Evolutionary conservation across 2,329 filamentous ascomycete species (phyloP).

Genomic region (Corynespora cassiicola): DNA sequence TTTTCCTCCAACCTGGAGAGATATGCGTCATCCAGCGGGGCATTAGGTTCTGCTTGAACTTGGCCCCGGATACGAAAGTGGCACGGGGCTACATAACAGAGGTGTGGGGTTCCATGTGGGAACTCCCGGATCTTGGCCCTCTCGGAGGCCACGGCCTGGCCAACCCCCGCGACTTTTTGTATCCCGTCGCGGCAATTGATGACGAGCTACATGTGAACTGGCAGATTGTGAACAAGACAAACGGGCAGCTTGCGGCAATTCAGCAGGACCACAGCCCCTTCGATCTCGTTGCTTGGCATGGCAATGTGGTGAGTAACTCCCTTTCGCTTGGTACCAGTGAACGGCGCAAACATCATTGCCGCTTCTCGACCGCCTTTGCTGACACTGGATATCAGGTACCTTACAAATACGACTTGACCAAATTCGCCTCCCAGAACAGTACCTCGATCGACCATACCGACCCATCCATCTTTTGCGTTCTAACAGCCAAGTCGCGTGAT

Average conservation of each 20-base stretch:
- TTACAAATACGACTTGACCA: slow-evolving; percentile 64
- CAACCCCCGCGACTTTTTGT: slow-evolving; percentile 48
- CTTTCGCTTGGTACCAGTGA: too few species aligned
- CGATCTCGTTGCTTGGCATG: slow-evolving; percentile 51
- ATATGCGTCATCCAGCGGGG: slow-evolving; percentile 51
- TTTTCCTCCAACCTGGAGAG: slow-evolving; percentile 47
- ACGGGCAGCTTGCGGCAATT: slow-evolving; percentile 40
- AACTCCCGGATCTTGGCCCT: slow-evolving; percentile 47
- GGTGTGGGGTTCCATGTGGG: slow-evolving; percentile 49
- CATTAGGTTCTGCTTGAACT: slow-evolving; percentile 44
- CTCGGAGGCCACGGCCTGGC: slow-evolving; percentile 49
- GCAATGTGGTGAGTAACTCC: slow-evolving; percentile 48
- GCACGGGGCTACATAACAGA: slow-evolving; percentile 49
- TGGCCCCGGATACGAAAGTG: slow-evolving; percentile 38
- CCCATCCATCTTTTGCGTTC: slow-evolving; percentile 46
- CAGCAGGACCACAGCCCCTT: slow-evolving; percentile 50
- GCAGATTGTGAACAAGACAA: slow-evolving; percentile 45
- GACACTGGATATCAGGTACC: too few species aligned
- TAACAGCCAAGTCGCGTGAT: slow-evolving; percentile 46
- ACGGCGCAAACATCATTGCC: too few species aligned
- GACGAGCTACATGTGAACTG: slow-evolving; percentile 42
- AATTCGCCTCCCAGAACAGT: slow-evolving; percentile 48
- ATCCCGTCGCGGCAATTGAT: slow-evolving; percentile 46
- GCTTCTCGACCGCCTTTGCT: too few species aligned
- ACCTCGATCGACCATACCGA: slow-evolving; percentile 49